Conservation (phyloP, 148 eudicot species). For the Arbutus unedo region DNA sequence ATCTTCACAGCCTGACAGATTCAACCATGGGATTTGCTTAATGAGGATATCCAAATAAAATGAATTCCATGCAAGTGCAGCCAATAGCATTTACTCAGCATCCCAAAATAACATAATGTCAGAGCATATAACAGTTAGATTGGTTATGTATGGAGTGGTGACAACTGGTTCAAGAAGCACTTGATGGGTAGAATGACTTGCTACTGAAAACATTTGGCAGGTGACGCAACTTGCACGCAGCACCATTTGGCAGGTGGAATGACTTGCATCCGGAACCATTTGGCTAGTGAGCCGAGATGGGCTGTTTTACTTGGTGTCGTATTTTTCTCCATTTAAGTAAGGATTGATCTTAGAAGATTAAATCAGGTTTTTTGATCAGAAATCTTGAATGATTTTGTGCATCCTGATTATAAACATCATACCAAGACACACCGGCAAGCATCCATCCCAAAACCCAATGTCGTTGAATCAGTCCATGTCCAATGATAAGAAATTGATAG, state of each 20-base stretch:
- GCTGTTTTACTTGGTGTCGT: background rate
- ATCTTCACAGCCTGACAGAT: slow-evolving; percentile 71
- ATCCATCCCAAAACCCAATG: background rate
- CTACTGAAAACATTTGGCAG: background rate
- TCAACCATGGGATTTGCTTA: slow-evolving; percentile 11
- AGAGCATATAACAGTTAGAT: background rate
- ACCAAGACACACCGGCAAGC: background rate
- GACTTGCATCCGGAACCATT: background rate
- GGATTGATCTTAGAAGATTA: background rate
- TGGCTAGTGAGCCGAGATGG: background rate
- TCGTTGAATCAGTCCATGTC: background rate
- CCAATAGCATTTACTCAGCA: background rate
- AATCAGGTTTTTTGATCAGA: background rate
- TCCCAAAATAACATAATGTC: background rate
- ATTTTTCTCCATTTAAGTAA: background rate
- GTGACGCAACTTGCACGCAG: background rate
- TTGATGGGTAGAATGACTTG: background rate
- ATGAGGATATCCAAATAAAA: slow-evolving; percentile 13
- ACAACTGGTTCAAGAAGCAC: background rate
- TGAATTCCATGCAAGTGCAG: slow-evolving; percentile 5
- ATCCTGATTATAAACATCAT: background rate
- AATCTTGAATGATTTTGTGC: background rate
- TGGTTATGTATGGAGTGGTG: background rate
- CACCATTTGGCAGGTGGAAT: background rate
- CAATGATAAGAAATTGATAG: background rate